Conservation (phyloP, 306 rosid genomes). For the Vachellia pachyceras region DNA sequence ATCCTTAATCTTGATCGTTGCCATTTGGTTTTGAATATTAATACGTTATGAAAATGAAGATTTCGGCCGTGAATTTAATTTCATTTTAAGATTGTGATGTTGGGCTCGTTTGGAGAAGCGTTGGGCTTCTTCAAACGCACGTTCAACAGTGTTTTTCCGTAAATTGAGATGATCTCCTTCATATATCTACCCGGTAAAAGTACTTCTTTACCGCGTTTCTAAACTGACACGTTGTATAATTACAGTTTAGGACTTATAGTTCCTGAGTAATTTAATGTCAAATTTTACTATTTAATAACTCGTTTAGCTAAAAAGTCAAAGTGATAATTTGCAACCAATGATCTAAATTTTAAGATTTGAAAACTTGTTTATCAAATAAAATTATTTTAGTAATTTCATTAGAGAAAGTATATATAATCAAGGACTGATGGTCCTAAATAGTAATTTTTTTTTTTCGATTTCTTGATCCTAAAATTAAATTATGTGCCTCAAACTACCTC, state of each 20-base stretch:
- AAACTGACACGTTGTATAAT: no score
- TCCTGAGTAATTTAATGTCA: not conserved
- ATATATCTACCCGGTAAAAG: no score
- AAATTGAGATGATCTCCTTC: no score
- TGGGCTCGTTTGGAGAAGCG: no score
- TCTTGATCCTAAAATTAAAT: no score
- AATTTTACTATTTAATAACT: not conserved
- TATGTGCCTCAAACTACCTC: no score
- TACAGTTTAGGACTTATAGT: not conserved
- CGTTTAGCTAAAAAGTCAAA: not conserved
- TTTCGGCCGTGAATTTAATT: not conserved
- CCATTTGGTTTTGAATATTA: not conserved
- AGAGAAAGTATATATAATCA: not conserved
- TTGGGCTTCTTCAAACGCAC: no score
- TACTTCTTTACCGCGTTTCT: no score
- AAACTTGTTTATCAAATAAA: not conserved
- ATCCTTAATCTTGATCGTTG: no score
- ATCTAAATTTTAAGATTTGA: not conserved
- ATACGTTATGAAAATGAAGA: not conserved
- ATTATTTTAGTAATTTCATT: not conserved
- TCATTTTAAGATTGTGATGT: no score
- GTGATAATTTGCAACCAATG: not conserved
- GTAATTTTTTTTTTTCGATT: not conserved
- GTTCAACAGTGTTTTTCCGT: no score
- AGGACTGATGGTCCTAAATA: not conserved